Base-by-base conservation (phyloP, 371 early-diverging fungal species). In the Dinochytrium kinnereticum region DNA sequence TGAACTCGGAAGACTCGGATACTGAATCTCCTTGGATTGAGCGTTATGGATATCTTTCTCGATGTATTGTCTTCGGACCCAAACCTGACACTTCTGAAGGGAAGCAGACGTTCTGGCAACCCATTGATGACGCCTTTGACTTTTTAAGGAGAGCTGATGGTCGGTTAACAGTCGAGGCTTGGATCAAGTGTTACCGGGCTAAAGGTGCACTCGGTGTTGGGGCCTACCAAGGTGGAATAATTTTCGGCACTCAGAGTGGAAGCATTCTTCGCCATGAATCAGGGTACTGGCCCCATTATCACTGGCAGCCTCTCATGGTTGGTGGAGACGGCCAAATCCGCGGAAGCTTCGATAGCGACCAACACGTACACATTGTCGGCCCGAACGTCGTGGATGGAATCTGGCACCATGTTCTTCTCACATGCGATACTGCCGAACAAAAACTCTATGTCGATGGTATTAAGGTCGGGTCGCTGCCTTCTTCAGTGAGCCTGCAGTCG, bases 291-390 rank as follows among this genome's bases (percentile, higher is more conserved):
- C 61, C 61, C 24, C 61, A 61, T 61, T 61, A 37, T 19, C 61
- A 61, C 36, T 61, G 61, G 61, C 61, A 61, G 26, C 61, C 61
- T 7, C 17, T 61, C 15, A 7, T 61, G 36, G 61, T 61, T 37
- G 61, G 61, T 10, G 26, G 13, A 10, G 61, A 61, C 24, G 61
- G 61, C 10, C 15, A 3, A 21, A 36, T 24, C 2, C 7, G 30
- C 2, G 61, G 61, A 24, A 33, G 34, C 26, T 61, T 61, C 36
- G 61, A 61, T 13, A 21, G 36, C 24, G 61, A 61, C 5, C 36
- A 7, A 17, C 61, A 61, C 24, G 36, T 34, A 13, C 61, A 61
- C 24, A 61, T 61, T 7, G 34, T 61, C 26, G 61, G 61, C 10
- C 31, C 61, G 7, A 17, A 34, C 7, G 61, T 61, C 36, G 36